A percentile compares a stretch with the other conserved stretches of the same genome.
Conservation (phyloP, 2,329 filamentous ascomycete species). For the Penicillium sp. region DNA sequence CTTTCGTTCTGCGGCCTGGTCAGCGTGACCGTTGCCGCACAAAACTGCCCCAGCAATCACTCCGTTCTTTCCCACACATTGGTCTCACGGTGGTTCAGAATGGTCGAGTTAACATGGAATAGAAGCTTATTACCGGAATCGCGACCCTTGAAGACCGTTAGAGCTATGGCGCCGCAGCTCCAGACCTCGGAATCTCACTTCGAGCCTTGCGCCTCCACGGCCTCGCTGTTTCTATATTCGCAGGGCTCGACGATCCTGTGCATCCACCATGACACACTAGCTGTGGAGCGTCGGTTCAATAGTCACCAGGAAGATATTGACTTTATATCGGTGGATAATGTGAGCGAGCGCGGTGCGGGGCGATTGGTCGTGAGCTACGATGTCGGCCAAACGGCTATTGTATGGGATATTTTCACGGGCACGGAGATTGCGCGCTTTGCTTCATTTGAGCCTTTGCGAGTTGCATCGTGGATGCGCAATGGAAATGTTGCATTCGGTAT, state of each 20-base stretch:
- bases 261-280: slow-evolving; percentile 87
- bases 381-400: slow-evolving; percentile 83
- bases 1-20: background rate
- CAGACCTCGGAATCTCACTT: slow-evolving; percentile 54
- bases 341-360: slow-evolving; percentile 81
- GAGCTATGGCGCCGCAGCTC: slow-evolving; percentile 44
- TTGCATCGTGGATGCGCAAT: slow-evolving; percentile 93
- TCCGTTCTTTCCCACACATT: background rate
- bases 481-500: slow-evolving; percentile 95
- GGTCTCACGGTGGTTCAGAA: slow-evolving; percentile 27
- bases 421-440: slow-evolving; percentile 88
- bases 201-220: slow-evolving; percentile 86
- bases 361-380: slow-evolving; percentile 92
- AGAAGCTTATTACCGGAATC: slow-evolving; percentile 61
- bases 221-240: slow-evolving; percentile 84
- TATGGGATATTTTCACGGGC: slow-evolving; percentile 94
- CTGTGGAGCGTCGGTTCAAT: slow-evolving; percentile 81
- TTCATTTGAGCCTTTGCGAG: slow-evolving; percentile 81
- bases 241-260: slow-evolving; percentile 79
- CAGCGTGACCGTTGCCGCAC: background rate
- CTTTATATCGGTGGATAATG: slow-evolving; percentile 84
- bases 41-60: background rate
- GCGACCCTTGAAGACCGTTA: slow-evolving; percentile 52
- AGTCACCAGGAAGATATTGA: slow-evolving; percentile 79
- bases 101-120: slow-evolving; percentile 61